phyloP scores from a whole-genome alignment of 1,139 yeast species.

The Sugiyamaella japonica region DNA sequence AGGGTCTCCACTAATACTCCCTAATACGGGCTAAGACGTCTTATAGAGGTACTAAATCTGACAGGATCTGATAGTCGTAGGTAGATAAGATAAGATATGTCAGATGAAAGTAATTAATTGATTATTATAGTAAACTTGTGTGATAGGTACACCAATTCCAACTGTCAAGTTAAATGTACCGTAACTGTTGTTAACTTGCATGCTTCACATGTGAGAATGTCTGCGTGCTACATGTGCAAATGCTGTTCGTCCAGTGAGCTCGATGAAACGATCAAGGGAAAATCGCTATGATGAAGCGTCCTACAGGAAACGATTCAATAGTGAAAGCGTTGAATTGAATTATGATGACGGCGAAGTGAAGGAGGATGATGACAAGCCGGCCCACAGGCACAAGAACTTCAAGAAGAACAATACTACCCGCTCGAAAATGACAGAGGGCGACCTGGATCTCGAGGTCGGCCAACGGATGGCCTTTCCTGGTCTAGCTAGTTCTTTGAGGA shows the following conservation, averaged over 20 bases:
- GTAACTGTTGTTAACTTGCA: too few species aligned
- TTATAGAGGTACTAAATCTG: background rate
- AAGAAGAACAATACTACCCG: background rate
- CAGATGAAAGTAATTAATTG: too few species aligned
- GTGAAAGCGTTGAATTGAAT: background rate
- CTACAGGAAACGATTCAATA: slow-evolving; percentile 6
- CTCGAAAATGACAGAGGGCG: background rate
- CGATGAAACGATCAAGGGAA: slow-evolving; percentile 13
- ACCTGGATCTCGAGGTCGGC: slow-evolving; percentile 6
- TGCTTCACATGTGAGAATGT: background rate
- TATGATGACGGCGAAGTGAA: slow-evolving; percentile 8
- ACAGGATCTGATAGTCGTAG: too few species aligned
- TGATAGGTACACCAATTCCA: too few species aligned
- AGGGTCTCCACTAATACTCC: background rate
- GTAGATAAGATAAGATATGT: too few species aligned
- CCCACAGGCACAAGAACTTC: background rate
- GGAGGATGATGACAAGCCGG: background rate
- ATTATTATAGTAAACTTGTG: too few species aligned
- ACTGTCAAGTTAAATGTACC: too few species aligned
- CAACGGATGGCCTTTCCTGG: slow-evolving; percentile 14
- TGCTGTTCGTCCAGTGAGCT: background rate
- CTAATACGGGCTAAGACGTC: background rate
- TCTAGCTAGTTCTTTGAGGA: background rate
- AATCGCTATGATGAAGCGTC: slow-evolving; percentile 7
- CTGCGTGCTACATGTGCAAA: too few species aligned